A percentile compares a stretch with the other conserved stretches of the same genome.
Conservation (phyloP, 1,284 basidiomycete species). For the Rhizoctonia solani region DNA sequence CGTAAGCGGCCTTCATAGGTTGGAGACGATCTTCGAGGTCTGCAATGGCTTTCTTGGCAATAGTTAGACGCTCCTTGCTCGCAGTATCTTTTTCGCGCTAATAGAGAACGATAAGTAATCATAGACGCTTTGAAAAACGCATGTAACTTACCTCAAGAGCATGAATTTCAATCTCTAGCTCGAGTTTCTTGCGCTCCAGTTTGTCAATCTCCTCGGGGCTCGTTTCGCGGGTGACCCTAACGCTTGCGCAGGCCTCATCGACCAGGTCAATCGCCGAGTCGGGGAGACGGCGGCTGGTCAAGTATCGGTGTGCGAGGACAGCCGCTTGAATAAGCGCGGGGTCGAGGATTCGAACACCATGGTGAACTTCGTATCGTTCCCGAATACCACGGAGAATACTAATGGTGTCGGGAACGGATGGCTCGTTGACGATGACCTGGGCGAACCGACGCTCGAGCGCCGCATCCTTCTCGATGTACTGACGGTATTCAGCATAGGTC, state of each 20-base stretch:
- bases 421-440: conserved; percentile 93
- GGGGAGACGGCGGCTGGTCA: conserved; percentile 83
- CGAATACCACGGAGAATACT: conserved; percentile 90
- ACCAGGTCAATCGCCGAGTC: conserved; percentile 93
- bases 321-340: conserved; percentile 89
- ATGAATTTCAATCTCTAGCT: conserved; percentile 95
- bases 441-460: conserved; percentile 95
- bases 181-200: conserved; percentile 89
- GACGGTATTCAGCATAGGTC: conserved; percentile 90
- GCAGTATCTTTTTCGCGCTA: conserved; percentile 85
- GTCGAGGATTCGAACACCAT: conserved; percentile 90
- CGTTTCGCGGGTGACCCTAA: conserved; percentile 92
- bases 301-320: conserved; percentile 91
- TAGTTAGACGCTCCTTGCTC: conserved; percentile 84
- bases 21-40: conserved; percentile 88
- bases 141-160: conserved; percentile 65
- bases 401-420: conserved; percentile 87
- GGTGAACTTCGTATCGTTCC: conserved; percentile 74
- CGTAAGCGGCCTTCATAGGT: conserved; percentile 86
- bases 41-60: conserved; percentile 79
- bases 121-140: not conserved
- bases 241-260: conserved; percentile 91
- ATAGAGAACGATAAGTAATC: not conserved
- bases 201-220: conserved; percentile 94
- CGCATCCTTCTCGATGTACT: conserved; percentile 94